Evolutionary conservation across 352 stramenopile species (phyloP), one percentile per base, ranked within the genome.

Genomic region (Phytophthora nicotianae): DNA sequence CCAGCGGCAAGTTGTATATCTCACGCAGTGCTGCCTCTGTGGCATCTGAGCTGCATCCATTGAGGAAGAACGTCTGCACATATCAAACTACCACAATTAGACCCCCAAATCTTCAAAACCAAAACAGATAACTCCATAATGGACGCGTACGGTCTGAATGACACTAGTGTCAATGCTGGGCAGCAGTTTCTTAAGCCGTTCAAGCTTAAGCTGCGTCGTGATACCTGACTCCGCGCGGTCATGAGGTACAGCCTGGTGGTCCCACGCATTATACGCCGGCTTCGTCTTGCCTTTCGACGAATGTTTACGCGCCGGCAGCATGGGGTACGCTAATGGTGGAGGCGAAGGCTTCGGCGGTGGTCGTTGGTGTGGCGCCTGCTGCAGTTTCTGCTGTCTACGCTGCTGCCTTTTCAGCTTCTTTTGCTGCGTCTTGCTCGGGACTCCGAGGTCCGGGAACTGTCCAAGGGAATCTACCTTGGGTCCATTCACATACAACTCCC

Each of bases 11-110:
- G 21, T 84, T 66, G 58, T 85, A 89, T 19, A 87, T 78, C 61
- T 91, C 79, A 5, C 80, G 80, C 6, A 91, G 61, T 8, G 77
- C 71, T 5, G 79, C 83, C 50, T 91, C 83, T 0, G 83, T 90
- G 16, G 77, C 79, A 49, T 85, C 78, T 11, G 77, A 90, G 50
- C 74, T 91, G 45, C 72, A 76, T 16, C 72, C 72, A 57, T 91
- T 91, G 8, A 91, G 45, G 53, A 80, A 81, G 33, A 90, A 89
- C 17, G 80, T 88, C 83, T 91, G 62, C 41, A 45, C 32, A 70
- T 26, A 42, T 17, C 65, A 50, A 35, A 47, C 16, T 38, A 20
- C 24, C 13, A 33, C 10, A 5, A 38, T 69, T 47, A 74, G 24
- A 41, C 26, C 16, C 14, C 17, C 10, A 61, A 19, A 19, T 4